phyloP scores from a whole-genome alignment of 768 basidiomycete genomes.

The Trametes punicea region DNA sequence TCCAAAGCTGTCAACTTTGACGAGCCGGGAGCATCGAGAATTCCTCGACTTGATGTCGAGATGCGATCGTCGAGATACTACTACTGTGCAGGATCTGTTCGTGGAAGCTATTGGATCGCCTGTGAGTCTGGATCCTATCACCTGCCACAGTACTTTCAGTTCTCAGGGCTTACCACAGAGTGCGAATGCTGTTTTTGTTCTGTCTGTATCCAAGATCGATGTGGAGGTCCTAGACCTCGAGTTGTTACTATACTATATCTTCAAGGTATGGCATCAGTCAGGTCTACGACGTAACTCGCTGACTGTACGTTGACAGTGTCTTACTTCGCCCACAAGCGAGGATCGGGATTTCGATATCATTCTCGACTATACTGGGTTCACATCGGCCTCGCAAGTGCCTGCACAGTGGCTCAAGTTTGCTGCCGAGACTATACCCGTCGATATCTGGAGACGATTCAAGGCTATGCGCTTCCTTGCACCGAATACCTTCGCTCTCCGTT shows the following conservation, averaged over 20 bases:
- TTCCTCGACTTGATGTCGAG: constrained; percentile 67
- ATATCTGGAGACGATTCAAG: constrained; percentile 60
- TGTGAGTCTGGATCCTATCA: not conserved
- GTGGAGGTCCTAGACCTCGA: constrained; percentile 80
- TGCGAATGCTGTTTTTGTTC: constrained; percentile 51
- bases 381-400: constrained; percentile 72
- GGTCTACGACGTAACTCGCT: not conserved
- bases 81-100: constrained; percentile 66
- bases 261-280: constrained; percentile 54
- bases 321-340: constrained; percentile 46
- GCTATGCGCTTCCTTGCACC: constrained; percentile 70
- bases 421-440: constrained; percentile 67
- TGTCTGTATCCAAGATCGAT: constrained; percentile 67
- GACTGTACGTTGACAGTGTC: constrained; percentile 37
- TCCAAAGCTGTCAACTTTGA: constrained; percentile 51
- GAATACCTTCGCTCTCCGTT: constrained; percentile 67
- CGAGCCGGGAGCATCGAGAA: constrained; percentile 54
- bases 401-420: constrained; percentile 79
- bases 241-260: constrained; percentile 70
- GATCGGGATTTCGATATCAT: constrained; percentile 64
- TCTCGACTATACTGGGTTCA: constrained; percentile 79
- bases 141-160: not conserved
- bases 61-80: constrained; percentile 55
- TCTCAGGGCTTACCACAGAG: constrained; percentile 30
- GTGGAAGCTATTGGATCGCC: constrained; percentile 39